A percentile compares a stretch with the other conserved stretches of the same genome.
phyloP scores from a whole-genome alignment of 2,329 filamentous ascomycete species.

The Fonsecaea nubica region DNA sequence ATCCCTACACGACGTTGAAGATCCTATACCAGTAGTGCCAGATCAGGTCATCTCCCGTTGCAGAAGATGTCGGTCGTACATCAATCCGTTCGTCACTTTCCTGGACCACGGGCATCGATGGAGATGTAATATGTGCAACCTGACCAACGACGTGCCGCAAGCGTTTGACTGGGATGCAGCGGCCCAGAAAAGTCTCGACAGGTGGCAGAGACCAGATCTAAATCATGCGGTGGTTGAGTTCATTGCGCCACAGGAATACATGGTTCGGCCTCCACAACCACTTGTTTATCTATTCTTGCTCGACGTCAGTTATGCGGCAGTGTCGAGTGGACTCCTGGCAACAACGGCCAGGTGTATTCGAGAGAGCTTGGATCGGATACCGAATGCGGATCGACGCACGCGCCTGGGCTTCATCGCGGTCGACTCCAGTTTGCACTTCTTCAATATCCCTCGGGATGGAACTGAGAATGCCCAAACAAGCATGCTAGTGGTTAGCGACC shows the following conservation, averaged over 20 bases:
- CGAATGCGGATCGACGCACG: slow-evolving; percentile 93
- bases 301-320: slow-evolving; percentile 88
- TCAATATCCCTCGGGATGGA: slow-evolving; percentile 86
- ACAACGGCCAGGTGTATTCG: slow-evolving; percentile 92
- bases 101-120: slow-evolving; percentile 96
- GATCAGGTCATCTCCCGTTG: slow-evolving; percentile 98
- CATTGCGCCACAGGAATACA: slow-evolving; percentile 97
- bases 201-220: slow-evolving; percentile 89
- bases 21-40: slow-evolving; percentile 86
- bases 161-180: slow-evolving; percentile 98
- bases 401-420: slow-evolving; percentile 94
- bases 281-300: slow-evolving; percentile 95
- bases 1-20: slow-evolving; percentile 89
- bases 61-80: slow-evolving; percentile 93
- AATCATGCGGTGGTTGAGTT: slow-evolving; percentile 98
- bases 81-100: slow-evolving; percentile 97
- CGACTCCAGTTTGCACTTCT: slow-evolving; percentile 94
- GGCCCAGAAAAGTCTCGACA: slow-evolving; percentile 86
- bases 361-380: slow-evolving; percentile 94
- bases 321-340: slow-evolving; percentile 87
- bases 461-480: slow-evolving; percentile 83
- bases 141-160: slow-evolving; percentile 98
- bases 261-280: slow-evolving; percentile 96
- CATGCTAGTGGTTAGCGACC: slow-evolving; percentile 92
- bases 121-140: slow-evolving; percentile 99